Percentiles rank a stretch among this genome's conserved stretches.
These are phyloP conservation scores for Chaetomium cochliodes DNA, from an alignment of 495 filamentous ascomycete genomes.

Conservation along the genomic window DNA sequence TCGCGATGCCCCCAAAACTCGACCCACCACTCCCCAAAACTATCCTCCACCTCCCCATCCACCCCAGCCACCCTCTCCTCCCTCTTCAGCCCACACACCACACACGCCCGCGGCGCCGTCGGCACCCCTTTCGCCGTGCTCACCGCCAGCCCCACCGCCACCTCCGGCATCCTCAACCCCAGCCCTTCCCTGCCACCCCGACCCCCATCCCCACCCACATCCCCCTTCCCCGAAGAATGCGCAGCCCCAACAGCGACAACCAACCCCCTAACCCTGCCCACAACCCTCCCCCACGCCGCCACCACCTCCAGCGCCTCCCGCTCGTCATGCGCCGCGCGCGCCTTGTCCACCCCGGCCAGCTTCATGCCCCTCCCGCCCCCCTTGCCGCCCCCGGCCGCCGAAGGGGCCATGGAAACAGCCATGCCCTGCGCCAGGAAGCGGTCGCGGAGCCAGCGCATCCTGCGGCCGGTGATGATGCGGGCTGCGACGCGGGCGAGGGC, in stretches of 20 bases:
- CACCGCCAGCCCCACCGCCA: conserved; percentile 61
- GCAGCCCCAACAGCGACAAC: no score
- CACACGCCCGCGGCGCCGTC: conserved; percentile 73
- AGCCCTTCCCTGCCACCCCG: conserved; percentile 45
- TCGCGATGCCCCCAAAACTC: conserved; percentile 82
- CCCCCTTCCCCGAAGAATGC: no score
- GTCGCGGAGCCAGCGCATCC: conserved; percentile 86
- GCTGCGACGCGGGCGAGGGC: conserved; percentile 64
- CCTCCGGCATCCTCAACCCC: conserved; percentile 61
- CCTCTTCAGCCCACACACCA: conserved; percentile 82
- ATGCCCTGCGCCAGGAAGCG: conserved; percentile 80
- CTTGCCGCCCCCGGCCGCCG: conserved; percentile 46
- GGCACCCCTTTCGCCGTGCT: conserved; percentile 62
- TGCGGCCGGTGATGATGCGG: conserved; percentile 81
- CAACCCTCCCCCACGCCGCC: conserved; percentile 65
- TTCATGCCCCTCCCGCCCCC: conserved; percentile 76
- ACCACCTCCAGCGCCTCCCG: conserved; percentile 80
- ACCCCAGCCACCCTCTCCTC: conserved; percentile 76
- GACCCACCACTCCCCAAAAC: conserved; percentile 94
- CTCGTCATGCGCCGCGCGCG: conserved; percentile 78
- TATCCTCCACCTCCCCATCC: conserved; percentile 78
- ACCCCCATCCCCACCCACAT: conserved; percentile 61
- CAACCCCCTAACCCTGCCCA: conserved; percentile 62
- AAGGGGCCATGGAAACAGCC: conserved; percentile 68
- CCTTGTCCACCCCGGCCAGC: conserved; percentile 74